These are phyloP conservation scores for Boletus edulis DNA, from an alignment of 768 basidiomycete genomes.

Conservation along the genomic window DNA sequence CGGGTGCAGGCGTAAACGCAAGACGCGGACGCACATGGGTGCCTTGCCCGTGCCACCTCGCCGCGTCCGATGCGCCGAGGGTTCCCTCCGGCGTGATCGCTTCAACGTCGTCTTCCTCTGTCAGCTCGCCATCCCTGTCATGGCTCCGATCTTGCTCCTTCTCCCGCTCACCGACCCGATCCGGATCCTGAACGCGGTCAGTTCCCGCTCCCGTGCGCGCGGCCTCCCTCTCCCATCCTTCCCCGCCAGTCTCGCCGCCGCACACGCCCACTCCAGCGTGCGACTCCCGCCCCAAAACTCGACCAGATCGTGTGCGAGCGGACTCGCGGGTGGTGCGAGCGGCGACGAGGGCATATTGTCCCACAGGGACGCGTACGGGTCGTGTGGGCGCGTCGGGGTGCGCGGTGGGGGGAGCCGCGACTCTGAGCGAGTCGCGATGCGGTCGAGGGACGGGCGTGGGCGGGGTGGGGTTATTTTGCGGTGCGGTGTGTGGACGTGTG, in stretches of 20 bases:
- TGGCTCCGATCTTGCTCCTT: not conserved
- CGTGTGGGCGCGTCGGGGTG: slow-evolving; percentile 28
- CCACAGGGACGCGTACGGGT: slow-evolving; percentile 29
- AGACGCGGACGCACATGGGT: not conserved
- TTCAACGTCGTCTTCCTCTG: slow-evolving; percentile 66
- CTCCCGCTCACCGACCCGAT: not conserved
- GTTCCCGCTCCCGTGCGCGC: slow-evolving; percentile 1
- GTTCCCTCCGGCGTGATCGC: slow-evolving; percentile 63
- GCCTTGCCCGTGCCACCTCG: slow-evolving; percentile 35
- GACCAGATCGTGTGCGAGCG: slow-evolving; percentile 30
- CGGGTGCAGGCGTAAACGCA: not conserved
- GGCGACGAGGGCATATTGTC: slow-evolving; percentile 43
- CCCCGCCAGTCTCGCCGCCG: slow-evolving; percentile 48
- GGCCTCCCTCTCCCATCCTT: slow-evolving; percentile 35
- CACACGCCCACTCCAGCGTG: slow-evolving; percentile 34
- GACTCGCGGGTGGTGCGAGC: slow-evolving; percentile 36
- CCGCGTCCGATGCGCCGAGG: slow-evolving; percentile 39
- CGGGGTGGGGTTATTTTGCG: slow-evolving; percentile 31
- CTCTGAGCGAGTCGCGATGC: slow-evolving; percentile 30
- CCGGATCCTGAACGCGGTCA: not conserved
- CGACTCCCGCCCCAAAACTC: slow-evolving; percentile 29
- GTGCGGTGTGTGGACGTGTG: slow-evolving; percentile 18
- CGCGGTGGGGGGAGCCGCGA: slow-evolving; percentile 29
- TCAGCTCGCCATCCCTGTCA: slow-evolving; percentile 25
- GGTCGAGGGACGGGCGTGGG: slow-evolving; percentile 32